Percentiles rank a stretch among this genome's conserved stretches.
These are phyloP conservation scores for Canariomyces notabilis DNA, from an alignment of 2,329 filamentous ascomycete genomes.

Conservation along the genomic window DNA sequence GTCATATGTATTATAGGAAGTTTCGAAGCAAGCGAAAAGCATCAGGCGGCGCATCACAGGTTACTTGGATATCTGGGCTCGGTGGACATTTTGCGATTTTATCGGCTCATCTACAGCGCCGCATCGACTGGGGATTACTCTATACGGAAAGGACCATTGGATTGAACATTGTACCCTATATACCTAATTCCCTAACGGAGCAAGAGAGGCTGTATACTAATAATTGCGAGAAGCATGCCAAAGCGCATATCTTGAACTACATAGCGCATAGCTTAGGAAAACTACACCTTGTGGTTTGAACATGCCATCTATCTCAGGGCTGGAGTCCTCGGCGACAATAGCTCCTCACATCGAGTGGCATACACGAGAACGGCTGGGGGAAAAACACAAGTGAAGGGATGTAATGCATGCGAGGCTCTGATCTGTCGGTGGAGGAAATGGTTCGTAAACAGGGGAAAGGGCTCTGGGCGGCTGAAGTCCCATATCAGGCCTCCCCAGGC, in stretches of 20 bases:
- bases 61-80: not conserved
- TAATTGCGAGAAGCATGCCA: not conserved
- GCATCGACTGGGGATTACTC: not conserved
- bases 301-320: no score
- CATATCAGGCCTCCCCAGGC: no score
- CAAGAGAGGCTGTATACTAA: not conserved
- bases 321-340: no score
- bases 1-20: not conserved
- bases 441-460: no score
- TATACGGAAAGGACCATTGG: not conserved
- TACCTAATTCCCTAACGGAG: not conserved
- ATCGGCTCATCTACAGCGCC: not conserved
- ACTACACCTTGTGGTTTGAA: no score
- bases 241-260: not conserved
- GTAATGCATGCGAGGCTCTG: no score
- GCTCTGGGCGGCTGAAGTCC: no score
- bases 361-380: no score
- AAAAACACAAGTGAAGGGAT: no score
- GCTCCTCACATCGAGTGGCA: no score
- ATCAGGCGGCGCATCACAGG: not conserved
- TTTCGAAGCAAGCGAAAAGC: not conserved
- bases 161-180: not conserved
- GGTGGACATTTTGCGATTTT: not conserved
- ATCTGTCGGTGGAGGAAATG: no score
- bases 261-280: no score